Percentiles rank a stretch among this genome's conserved stretches.
These are phyloP conservation scores for Suhomyces kunorum DNA, from an alignment of 1,139 yeast species.

Conservation along the genomic window DNA sequence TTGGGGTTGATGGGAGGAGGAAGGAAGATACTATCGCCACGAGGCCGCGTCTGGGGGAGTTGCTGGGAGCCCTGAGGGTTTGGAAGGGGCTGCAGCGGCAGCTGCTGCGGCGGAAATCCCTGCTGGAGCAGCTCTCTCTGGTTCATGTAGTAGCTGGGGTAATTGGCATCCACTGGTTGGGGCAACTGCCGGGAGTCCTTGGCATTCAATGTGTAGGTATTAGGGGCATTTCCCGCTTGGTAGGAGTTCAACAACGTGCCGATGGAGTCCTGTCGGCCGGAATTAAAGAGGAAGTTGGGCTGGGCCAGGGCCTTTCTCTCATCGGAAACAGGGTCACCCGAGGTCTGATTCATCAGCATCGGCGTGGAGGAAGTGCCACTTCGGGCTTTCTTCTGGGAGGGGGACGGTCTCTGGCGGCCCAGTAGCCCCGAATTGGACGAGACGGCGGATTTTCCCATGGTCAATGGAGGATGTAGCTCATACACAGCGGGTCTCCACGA, in stretches of 20 bases:
- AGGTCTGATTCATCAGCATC: slow-evolving; percentile 2
- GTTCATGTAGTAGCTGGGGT: slow-evolving; percentile 21
- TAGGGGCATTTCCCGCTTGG: slow-evolving; percentile 13
- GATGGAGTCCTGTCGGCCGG: slow-evolving; percentile 22
- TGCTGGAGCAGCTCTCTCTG: slow-evolving; percentile 14
- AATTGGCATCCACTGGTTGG: slow-evolving; percentile 14
- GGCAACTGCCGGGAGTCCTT: slow-evolving; percentile 9
- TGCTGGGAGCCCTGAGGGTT: slow-evolving; percentile 10
- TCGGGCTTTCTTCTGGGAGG: slow-evolving; percentile 5
- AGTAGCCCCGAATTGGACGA: slow-evolving; percentile 15
- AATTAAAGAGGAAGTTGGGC: slow-evolving; percentile 19
- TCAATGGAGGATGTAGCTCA: background rate
- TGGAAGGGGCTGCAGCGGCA: slow-evolving; percentile 6
- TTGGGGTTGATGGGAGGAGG: slow-evolving; percentile 26
- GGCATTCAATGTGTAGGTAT: slow-evolving; percentile 12
- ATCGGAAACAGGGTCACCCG: slow-evolving; percentile 4
- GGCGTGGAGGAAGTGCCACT: background rate
- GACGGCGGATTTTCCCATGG: slow-evolving; percentile 18
- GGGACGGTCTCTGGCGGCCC: slow-evolving; percentile 11
- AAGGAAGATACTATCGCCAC: slow-evolving; percentile 27
- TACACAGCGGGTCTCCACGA: background rate
- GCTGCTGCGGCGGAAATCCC: slow-evolving; percentile 2
- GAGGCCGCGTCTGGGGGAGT: slow-evolving; percentile 15
- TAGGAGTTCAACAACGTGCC: slow-evolving; percentile 18
- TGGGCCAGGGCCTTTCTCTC: slow-evolving; percentile 8